These are phyloP conservation scores for Fusarium newnesense DNA, from an alignment of 2,329 filamentous ascomycete genomes.

Conservation along the genomic window DNA sequence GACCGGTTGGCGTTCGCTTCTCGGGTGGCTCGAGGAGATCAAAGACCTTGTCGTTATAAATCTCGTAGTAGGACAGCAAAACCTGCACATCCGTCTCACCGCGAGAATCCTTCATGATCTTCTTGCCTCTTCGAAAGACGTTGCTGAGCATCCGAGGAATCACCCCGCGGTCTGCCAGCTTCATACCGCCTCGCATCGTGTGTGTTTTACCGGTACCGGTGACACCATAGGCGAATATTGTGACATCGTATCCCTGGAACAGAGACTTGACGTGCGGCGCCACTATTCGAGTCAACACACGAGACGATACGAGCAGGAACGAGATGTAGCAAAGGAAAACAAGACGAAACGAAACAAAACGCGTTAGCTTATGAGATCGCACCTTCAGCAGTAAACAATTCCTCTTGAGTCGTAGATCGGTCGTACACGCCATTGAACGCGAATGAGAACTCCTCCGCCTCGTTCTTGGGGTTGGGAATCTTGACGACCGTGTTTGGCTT, in stretches of 20 bases:
- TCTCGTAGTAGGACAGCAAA: conserved; percentile 90
- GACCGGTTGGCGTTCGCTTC: conserved; percentile 82
- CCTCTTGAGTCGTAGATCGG: conserved; percentile 80
- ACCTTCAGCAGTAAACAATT: conserved; percentile 91
- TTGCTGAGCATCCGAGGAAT: conserved; percentile 87
- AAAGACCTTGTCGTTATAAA: conserved; percentile 96
- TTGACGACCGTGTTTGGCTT: conserved; percentile 76
- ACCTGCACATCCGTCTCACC: conserved; percentile 78
- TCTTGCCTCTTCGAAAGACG: conserved; percentile 86
- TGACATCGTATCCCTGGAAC: conserved; percentile 88
- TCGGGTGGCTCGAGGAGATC: conserved; percentile 90
- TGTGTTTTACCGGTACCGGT: conserved; percentile 96
- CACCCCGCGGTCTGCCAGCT: conserved; percentile 84
- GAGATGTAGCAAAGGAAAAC: background rate
- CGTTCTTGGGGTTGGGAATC: conserved; percentile 95
- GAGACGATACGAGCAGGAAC: background rate
- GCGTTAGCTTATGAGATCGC: conserved; percentile 44
- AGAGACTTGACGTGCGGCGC: conserved; percentile 90
- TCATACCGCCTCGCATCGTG: conserved; percentile 92
- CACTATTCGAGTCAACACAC: conserved; percentile 64
- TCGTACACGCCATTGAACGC: conserved; percentile 95
- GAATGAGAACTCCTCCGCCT: conserved; percentile 90
- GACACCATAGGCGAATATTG: conserved; percentile 91
- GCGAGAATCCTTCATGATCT: conserved; percentile 81
- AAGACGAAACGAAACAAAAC: background rate